Evolutionary conservation across 1,284 basidiomycete species (phyloP), one percentile per base, ranked within the genome.

Genomic region (Schizophyllum amplum): DNA sequence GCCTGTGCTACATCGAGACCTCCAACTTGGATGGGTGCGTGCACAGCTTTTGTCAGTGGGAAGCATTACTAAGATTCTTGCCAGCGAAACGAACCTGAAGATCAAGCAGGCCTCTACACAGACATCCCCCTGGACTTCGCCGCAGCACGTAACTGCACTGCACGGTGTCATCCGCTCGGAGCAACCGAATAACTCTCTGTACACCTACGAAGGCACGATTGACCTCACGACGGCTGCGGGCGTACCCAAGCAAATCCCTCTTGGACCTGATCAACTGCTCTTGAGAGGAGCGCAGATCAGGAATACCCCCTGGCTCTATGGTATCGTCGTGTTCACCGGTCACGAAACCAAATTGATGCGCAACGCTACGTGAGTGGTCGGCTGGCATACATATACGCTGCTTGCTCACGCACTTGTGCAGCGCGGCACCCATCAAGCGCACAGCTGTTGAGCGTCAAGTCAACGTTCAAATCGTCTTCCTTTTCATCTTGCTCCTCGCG

Each of bases 291-390:
- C 97, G 20, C 97, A 99, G 70, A 73, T 99, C 61, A 80, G 97
- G 59, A 99, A 99, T 69, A 98, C 97, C 1, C 87, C 90, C 6
- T 99, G 97, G 97, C 83, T 90, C 26, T 99, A 97, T 70, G 96
- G 96, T 20, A 69, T 99, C 1, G 89, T 90, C 27, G 90, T 98
- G 25, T 98, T 96, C 66, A 98, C 94, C 0, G 97, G 97, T 0
- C 96, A 99, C 67, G 95, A 99, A 74, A 99, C 97, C 25, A 99
- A 99, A 73, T 74, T 99, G 50, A 96, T 99, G 94, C 83, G 93
- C 57, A 99, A 90, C 63, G 87, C 88, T 48, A 98, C 96, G 90
- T 93, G 67, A 74, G 90, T 79, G 2, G 22, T 47, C 21, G 22
- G 56, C 22, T 22, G 13, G 11, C 48, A 5, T 21, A 15, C 21